Base-by-base conservation (phyloP, 352 stramenopile genomes). In the Globisporangium parvum region DNA sequence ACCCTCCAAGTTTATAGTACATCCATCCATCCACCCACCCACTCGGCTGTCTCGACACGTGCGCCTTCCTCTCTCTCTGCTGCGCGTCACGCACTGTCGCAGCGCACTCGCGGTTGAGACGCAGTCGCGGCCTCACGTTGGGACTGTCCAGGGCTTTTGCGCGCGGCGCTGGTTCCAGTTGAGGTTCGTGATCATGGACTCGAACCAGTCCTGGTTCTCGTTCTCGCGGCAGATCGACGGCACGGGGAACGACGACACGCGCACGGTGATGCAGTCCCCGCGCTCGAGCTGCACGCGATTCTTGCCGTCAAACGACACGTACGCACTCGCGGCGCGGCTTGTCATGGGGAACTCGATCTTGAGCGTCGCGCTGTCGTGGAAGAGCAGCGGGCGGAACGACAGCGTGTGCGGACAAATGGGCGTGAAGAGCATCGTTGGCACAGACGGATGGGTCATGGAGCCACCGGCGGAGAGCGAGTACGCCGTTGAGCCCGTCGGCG, bases 371-470 rank as follows among this genome's bases (percentile, higher is more conserved):
- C 86, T 96, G 61, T 97, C 90, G 54, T 95, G 87, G 69, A 97
- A 92, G 11, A 97, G 75, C 52, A 97, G 75, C 35, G 89, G 90
- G 17, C 90, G 85, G 65, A 97, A 97, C 55, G 88, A 97, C 23
- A 99, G 73, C 14, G 97, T 97, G 74, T 99, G 97, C 1, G 97
- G 96, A 66, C 96, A 99, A 59, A 99, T 99, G 1, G 97, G 97
- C 33, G 97, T 99, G 40, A 99, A 95, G 17, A 99, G 71, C 70
- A 99, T 99, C 41, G 89, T 91, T 28, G 96, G 96, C 50, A 99
- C 96, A 0, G 96, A 93, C 24, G 97, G 97, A 69, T 99, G 97
- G 0, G 98, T 93, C 68, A 99, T 98, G 24, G 91, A 98, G 0
- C 96, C 96, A 15, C 97, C 97, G 2, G 96, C 96, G 15, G 96